Base-by-base conservation (phyloP, 2,329 filamentous ascomycete species). In the Alternaria angustiovoidea region DNA sequence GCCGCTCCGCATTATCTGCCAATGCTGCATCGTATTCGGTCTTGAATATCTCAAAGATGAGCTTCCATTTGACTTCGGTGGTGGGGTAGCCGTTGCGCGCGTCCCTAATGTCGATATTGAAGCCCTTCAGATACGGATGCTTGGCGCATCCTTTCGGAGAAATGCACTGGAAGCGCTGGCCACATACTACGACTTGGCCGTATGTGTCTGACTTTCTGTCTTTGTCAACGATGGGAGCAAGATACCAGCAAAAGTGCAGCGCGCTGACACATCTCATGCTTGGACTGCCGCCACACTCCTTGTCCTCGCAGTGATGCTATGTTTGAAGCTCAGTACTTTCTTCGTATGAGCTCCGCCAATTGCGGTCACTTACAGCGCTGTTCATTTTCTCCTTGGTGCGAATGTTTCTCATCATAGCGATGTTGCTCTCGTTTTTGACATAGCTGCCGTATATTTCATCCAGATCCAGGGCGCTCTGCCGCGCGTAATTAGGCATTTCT, bases 231-330 rank as follows among this genome's bases (percentile, higher is more conserved):
- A 48, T 7, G 4, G 46, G 46, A 24, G 46, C 49, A 4, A 58
- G 54, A n/a, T 38, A 61, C 30, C 46, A 61, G 5, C 42, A 55
- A 18, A 61, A 42, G 43, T 61, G 59, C 36, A 57, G 34, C 20
- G 36, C 36, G 11, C 18, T 28, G 9, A 61, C 26, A 46, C 59
- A 61, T 30, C 30, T 52, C 9, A 39, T 32, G 6, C 34, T 54
- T 20, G 54, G 54, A 16, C 32, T 28, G n/a, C 42, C 43, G 30
- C 58, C 36, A 22, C 46, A 44, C 20, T 55, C 53, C 16, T 49
- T 46, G 24, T 61, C 58, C 22, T 54, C 43, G 47, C 62, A 63
- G 38, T 65, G 62, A 34, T 63, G 59, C 16, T 48, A n/a, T 34
- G 20, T 12, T 16, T 24, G 18, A 14, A 24, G 46, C n/a, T 48